phyloP scores from a whole-genome alignment of 352 stramenopile species.

The Pythium biforme region DNA sequence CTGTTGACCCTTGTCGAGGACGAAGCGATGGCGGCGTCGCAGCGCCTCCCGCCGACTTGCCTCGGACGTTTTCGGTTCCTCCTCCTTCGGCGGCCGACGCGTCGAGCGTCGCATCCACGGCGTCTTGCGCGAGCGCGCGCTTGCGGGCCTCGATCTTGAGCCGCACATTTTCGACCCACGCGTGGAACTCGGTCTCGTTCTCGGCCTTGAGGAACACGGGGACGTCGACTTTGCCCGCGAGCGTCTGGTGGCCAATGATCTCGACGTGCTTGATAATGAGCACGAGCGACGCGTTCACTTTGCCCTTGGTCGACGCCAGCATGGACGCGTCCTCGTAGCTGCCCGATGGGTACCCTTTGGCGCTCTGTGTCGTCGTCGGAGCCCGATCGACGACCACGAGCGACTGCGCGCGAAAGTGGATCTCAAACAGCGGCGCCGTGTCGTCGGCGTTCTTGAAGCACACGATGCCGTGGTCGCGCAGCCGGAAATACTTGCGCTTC shows the following conservation, averaged over 20 bases:
- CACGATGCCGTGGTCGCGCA: slow-evolving; percentile 61
- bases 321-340: slow-evolving; percentile 18
- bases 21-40: neutral
- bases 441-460: slow-evolving; percentile 59
- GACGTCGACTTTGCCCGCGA: slow-evolving; percentile 40
- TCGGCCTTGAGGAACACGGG: slow-evolving; percentile 55
- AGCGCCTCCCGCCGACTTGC: neutral
- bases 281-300: slow-evolving; percentile 32
- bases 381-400: slow-evolving; percentile 33
- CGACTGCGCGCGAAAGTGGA: slow-evolving; percentile 54
- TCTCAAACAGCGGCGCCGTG: slow-evolving; percentile 52
- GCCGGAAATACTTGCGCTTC: slow-evolving; percentile 71
- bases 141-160: slow-evolving; percentile 55
- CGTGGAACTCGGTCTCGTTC: slow-evolving; percentile 36
- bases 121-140: slow-evolving; percentile 29
- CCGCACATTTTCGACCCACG: slow-evolving; percentile 50
- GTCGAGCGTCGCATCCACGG: slow-evolving; percentile 16
- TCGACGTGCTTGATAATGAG: slow-evolving; percentile 55
- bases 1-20: neutral
- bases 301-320: slow-evolving; percentile 25
- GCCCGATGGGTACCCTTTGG: neutral
- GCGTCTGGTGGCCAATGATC: slow-evolving; percentile 36
- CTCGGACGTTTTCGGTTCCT: neutral
- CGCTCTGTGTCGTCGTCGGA: neutral
- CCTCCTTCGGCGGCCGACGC: neutral